These are phyloP conservation scores for Lentinula sp. DNA, from an alignment of 768 basidiomycete species.

Conservation along the genomic window DNA sequence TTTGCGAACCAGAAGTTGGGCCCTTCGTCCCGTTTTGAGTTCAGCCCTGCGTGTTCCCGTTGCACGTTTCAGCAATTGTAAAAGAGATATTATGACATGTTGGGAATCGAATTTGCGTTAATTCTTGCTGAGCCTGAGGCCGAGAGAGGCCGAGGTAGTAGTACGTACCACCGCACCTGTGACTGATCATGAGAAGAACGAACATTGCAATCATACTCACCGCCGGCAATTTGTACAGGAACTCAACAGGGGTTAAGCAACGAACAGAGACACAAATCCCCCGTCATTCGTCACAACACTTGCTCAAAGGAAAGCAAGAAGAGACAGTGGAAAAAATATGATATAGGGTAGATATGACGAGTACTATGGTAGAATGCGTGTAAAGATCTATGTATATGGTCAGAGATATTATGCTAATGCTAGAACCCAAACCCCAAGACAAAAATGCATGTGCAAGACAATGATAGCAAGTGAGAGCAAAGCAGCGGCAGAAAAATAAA, in stretches of 20 bases:
- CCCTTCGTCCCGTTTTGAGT: neutral
- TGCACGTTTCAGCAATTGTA: neutral
- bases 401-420: neutral
- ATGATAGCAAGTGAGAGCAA: slow-evolving; percentile 1
- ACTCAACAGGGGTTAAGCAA: neutral
- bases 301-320: neutral
- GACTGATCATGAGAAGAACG: too few relatives aligned
- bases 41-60: neutral
- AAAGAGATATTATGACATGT: neutral
- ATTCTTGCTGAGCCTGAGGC: too few relatives aligned
- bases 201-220: neutral
- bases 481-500: neutral
- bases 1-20: neutral
- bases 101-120: too few relatives aligned
- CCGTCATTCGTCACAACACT: too few relatives aligned
- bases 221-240: neutral
- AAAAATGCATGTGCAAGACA: neutral
- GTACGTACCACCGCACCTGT: too few relatives aligned
- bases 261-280: too few relatives aligned
- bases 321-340: neutral
- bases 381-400: neutral
- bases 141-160: too few relatives aligned
- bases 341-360: neutral
- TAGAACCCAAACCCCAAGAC: neutral
- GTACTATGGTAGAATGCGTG: neutral